phyloP scores from a whole-genome alignment of 805 yeast species.

The Ogataea henricii region DNA sequence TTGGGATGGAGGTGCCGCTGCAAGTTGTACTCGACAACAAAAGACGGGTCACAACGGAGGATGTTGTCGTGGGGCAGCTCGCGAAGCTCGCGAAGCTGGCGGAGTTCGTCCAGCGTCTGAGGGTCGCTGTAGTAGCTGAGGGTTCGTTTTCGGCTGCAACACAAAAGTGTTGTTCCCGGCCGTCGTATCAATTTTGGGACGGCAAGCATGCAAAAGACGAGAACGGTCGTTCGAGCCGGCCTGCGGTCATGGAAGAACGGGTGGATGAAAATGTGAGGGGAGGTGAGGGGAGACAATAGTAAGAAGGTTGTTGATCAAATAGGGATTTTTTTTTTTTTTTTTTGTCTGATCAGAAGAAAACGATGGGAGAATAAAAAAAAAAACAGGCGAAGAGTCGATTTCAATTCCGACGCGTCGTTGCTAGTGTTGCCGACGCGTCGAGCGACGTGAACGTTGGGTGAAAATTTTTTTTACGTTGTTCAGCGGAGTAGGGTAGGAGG shows the following conservation, averaged over 20 bases:
- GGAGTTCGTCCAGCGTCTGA: not conserved
- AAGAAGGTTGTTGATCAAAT: not conserved
- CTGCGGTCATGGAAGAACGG: not conserved
- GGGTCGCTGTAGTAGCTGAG: conserved; percentile 1
- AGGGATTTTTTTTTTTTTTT: no score
- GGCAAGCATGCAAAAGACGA: not conserved
- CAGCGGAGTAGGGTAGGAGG: no score
- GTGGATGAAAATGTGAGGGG: not conserved
- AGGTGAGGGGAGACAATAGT: not conserved
- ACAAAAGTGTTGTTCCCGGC: conserved; percentile 1
- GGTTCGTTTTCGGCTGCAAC: not conserved
- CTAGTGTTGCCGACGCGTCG: no score
- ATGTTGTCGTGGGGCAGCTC: no score
- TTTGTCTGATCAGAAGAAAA: no score
- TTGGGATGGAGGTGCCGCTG: not conserved
- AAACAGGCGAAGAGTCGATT: not conserved
- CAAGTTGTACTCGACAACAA: not conserved
- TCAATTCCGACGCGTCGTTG: no score
- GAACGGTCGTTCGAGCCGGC: not conserved
- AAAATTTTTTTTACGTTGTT: no score
- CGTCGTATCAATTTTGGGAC: conserved; percentile 3
- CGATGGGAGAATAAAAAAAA: not conserved
- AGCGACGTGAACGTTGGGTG: no score
- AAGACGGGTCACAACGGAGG: not conserved
- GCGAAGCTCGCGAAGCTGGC: not conserved